phyloP scores from a whole-genome alignment of 1,284 basidiomycete genomes.

The Fistulina hepatica region DNA sequence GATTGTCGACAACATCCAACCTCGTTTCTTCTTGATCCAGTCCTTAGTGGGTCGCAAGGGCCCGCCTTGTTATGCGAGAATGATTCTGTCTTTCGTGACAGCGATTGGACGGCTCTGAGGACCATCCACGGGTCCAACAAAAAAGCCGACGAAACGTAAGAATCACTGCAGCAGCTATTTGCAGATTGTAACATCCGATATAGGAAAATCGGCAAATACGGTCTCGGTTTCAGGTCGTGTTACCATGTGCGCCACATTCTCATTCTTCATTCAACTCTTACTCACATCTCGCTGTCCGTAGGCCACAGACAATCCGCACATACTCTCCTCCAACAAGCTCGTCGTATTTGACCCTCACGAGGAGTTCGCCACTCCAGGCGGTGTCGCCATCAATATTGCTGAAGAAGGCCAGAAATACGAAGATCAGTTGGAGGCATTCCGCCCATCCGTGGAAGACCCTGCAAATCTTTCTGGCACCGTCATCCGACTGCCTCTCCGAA shows the following conservation, averaged over 20 bases:
- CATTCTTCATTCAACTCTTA: not conserved
- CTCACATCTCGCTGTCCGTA: constrained; percentile 13
- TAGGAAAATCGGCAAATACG: constrained; percentile 45
- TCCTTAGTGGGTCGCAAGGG: constrained; percentile 28
- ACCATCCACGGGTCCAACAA: constrained; percentile 38
- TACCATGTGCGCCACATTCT: constrained; percentile 31
- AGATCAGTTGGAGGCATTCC: constrained; percentile 27
- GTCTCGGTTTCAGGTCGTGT: constrained; percentile 38
- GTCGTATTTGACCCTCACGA: no score
- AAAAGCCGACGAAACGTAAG: constrained; percentile 31
- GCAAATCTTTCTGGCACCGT: constrained; percentile 27
- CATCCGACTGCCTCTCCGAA: constrained; percentile 36
- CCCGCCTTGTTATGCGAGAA: constrained; percentile 39
- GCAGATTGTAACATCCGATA: constrained; percentile 1
- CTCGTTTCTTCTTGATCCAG: constrained; percentile 19
- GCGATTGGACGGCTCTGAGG: constrained; percentile 35
- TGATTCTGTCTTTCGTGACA: constrained; percentile 27
- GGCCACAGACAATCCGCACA: constrained; percentile 41
- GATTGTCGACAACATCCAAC: constrained; percentile 26
- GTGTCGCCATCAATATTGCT: constrained; percentile 22
- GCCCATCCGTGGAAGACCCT: no score
- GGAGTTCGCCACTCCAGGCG: no score
- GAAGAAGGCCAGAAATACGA: constrained; percentile 15
- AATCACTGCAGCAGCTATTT: constrained; percentile 2
- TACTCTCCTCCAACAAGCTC: constrained; percentile 34